Evolutionary conservation across 305 asterid genomes (phyloP), one percentile per base, ranked within the genome.

Genomic region (Stenogyne calaminthoides): DNA sequence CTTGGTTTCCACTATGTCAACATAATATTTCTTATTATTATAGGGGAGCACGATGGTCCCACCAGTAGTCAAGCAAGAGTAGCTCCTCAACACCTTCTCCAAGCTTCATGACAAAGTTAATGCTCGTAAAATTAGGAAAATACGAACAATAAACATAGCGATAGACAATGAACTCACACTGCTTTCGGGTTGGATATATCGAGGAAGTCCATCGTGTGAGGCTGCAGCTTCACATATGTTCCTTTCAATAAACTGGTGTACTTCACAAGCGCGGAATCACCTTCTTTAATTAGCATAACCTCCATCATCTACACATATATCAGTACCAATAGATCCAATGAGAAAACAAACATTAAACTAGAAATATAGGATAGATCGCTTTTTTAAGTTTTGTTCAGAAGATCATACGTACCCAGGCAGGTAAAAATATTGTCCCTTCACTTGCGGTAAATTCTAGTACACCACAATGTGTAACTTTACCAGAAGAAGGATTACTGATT

Each of bases 31-130:
- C 37, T 14, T n/a, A 15, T n/a, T 58, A 7, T 37, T 22, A 52
- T 68, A 10, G 59, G 27, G 18, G 0, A 75, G 34, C 75, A 25
- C 5, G 16, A 75, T 6, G 5, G 75, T 68, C 25, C 62, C 74
- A 6, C 79, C 74, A 3, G 4, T 0, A 5, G 64, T 68, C 58
- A 75, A 1, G 39, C 75, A 75, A 10, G 79, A 18, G 32, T 58
- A 75, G 4, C 67, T 46, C 49, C 79, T 46, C 44, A 75, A 40
- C 57, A 19, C 19, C 42, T 2, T 15, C 73, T 75, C 79, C 59
- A 75, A 47, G n/a, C 55, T 47, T 47, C 55, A 47, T 0, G 19
- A 6, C 19, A 47, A n/a, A 47, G n/a, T 47, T 47, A 47, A 47
- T n/a, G 55, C 20, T 47, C 20, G 55, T 47, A 14, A 47, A 9